Evolutionary conservation across 2,329 filamentous ascomycete species (phyloP).

Genomic region (Stagonosporopsis cucurbitacearum): DNA sequence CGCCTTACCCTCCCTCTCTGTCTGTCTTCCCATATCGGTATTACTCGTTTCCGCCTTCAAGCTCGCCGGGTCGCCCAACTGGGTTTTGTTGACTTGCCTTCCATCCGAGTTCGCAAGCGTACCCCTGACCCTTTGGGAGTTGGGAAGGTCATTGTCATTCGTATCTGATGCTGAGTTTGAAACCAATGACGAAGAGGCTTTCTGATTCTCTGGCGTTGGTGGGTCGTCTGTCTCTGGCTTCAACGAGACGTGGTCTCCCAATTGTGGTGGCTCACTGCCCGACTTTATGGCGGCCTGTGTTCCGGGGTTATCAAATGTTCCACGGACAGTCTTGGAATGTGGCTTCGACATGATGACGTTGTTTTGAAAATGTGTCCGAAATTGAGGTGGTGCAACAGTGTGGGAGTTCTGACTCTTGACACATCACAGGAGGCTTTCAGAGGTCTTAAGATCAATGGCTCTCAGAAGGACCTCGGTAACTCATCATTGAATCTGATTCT

Average conservation of each 20-base stretch:
- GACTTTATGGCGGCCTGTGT: slow-evolving; percentile 30
- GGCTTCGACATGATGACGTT: slow-evolving; percentile 17
- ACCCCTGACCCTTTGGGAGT: slow-evolving; percentile 36
- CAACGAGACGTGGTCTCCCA: slow-evolving; percentile 38
- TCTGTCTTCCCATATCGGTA: slow-evolving; percentile 22
- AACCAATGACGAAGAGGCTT: slow-evolving; percentile 8
- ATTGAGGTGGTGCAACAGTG: not conserved
- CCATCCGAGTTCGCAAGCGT: slow-evolving; percentile 32
- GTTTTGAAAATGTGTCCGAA: not conserved
- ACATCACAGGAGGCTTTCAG: not conserved
- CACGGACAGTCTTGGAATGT: slow-evolving; percentile 41
- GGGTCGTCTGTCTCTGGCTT: slow-evolving; percentile 26
- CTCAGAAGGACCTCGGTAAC: slow-evolving; percentile 11
- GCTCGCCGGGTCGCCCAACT: slow-evolving; percentile 40
- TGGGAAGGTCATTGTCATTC: slow-evolving; percentile 23
- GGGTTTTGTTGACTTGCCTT: slow-evolving; percentile 32
- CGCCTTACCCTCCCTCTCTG: slow-evolving; percentile 29
- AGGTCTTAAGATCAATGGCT: slow-evolving; percentile 2
- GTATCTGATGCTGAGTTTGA: slow-evolving; percentile 18
- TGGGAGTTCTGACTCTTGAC: not conserved
- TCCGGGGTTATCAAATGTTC: slow-evolving; percentile 40
- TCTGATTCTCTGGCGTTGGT: slow-evolving; percentile 12
- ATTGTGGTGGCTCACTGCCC: slow-evolving; percentile 19
- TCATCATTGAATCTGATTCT: slow-evolving; percentile 13
- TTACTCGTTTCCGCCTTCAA: slow-evolving; percentile 39